Conservation (phyloP, 192 early-diverging fungal species). For the Phlyctochytrium planicorne region DNA sequence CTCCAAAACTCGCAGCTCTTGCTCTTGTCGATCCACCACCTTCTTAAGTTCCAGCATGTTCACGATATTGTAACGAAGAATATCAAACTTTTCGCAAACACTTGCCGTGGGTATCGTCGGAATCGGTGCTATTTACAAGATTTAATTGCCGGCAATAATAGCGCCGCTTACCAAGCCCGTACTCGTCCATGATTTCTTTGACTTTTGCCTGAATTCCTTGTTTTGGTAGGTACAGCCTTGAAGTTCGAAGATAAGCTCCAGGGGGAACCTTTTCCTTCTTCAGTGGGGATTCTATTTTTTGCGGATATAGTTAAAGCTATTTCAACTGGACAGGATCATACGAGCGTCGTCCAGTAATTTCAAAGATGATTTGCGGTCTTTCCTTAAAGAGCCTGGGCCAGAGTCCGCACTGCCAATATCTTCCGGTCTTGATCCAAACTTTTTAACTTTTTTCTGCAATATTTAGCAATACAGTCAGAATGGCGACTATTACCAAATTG, state of each 20-base stretch:
- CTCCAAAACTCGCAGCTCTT: slow-evolving; percentile 43
- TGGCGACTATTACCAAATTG: too few relatives aligned
- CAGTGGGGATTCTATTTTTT: slow-evolving; percentile 9
- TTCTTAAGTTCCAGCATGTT: slow-evolving; percentile 81
- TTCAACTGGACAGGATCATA: background rate
- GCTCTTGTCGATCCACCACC: slow-evolving; percentile 75
- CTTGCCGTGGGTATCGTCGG: slow-evolving; percentile 81
- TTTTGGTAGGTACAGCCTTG: slow-evolving; percentile 53
- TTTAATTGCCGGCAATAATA: background rate
- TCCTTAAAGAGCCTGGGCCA: background rate
- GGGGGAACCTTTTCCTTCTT: slow-evolving; percentile 56
- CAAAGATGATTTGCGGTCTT: slow-evolving; percentile 2
- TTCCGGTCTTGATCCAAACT: slow-evolving; percentile 6
- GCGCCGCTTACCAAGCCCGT: slow-evolving; percentile 53
- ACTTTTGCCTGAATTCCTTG: slow-evolving; percentile 50
- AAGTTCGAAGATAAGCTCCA: slow-evolving; percentile 64
- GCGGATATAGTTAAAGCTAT: slow-evolving; percentile 2
- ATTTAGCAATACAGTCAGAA: slow-evolving; percentile 17
- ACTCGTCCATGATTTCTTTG: slow-evolving; percentile 56
- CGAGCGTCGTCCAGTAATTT: background rate
- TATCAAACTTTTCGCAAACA: slow-evolving; percentile 78
- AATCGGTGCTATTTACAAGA: slow-evolving; percentile 38
- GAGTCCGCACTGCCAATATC: background rate
- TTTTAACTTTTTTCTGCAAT: slow-evolving; percentile 10
- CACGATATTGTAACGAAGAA: slow-evolving; percentile 71